Base-by-base conservation (phyloP, 257 asterid species). In the Solanum peruvianum region DNA sequence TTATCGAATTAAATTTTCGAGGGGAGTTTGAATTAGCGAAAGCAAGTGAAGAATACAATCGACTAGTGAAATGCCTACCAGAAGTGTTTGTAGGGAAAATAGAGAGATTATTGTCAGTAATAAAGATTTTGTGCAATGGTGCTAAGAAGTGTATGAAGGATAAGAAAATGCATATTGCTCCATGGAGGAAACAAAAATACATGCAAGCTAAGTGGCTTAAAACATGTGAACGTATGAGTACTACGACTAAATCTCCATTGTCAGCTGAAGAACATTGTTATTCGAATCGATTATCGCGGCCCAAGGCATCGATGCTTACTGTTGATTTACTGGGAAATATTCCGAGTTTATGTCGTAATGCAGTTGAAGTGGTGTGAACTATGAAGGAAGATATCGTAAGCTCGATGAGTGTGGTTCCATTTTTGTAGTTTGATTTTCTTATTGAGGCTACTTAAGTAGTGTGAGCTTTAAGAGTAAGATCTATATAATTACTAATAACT, bases 131-230 rank as follows among this genome's bases (percentile, higher is more conserved):
- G 87, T 94, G 98, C 76, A 88, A 89, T 1, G 97, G 95, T 2
- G 95, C 98, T 4, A 96, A 96, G 86, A 95, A 93, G 83, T 95
- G 98, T 90, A 94, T 94, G 98, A 94, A 93, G 92, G 98, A 93
- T 89, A 95, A 92, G 78, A 96, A 94, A 83, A 94, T 94, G 92
- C 98, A 96, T 90, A 86, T 96, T 92, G 99, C 93, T 2, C 99
- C 98, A 11, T 96, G 98, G 99, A 92, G 99, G 45, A 96, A 93
- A 88, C 98, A 93, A 2, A 90, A 93, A 3, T 94, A 96, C 91
- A 94, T 95, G 99, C 95, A 96, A 84, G 98, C 99, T 20, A 96
- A 96, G 90, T 96, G 99, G 99, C 90, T 95, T 5, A 90, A 87
- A 76, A 91, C 91, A 41, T 89, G 88, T 31, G 89, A 93, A 86